Evolutionary conservation across 2,329 filamentous ascomycete genomes (phyloP).

Genomic region (Neonectria punicea): DNA sequence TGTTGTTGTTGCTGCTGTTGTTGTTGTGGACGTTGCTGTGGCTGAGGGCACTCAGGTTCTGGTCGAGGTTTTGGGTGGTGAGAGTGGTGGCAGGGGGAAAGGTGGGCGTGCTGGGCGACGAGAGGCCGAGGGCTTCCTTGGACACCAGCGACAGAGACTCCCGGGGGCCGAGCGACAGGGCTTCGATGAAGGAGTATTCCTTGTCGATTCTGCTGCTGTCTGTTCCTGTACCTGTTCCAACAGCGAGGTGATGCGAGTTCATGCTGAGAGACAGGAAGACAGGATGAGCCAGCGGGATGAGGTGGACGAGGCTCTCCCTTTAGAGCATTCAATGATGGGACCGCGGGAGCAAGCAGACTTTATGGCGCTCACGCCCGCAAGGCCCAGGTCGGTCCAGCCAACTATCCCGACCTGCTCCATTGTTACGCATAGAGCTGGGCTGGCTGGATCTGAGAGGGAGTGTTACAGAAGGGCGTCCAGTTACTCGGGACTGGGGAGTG

Average conservation of each 20-base stretch:
- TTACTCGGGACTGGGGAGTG: not conserved
- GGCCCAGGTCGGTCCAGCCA: constrained; percentile 20
- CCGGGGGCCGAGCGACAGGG: constrained; percentile 41
- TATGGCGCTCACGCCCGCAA: constrained; percentile 36
- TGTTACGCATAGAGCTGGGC: constrained; percentile 9
- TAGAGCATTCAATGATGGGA: constrained; percentile 19
- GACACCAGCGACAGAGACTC: constrained; percentile 43
- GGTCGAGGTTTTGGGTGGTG: too few species aligned
- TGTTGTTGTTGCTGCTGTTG: too few species aligned
- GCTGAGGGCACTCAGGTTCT: too few species aligned
- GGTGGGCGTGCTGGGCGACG: constrained; percentile 23
- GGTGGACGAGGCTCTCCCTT: constrained; percentile 32
- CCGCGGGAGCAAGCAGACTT: constrained; percentile 39
- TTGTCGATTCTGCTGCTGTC: constrained; percentile 34
- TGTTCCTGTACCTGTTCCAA: constrained; percentile 23
- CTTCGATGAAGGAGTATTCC: constrained; percentile 48
- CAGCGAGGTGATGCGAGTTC: constrained; percentile 35
- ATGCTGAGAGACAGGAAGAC: constrained; percentile 31
- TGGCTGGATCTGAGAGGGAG: not conserved
- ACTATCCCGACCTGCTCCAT: constrained; percentile 11
- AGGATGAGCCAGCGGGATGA: constrained; percentile 6
- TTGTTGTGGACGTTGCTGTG: too few species aligned
- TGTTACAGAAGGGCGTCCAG: too few species aligned
- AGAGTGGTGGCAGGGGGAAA: not conserved
- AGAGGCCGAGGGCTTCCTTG: constrained; percentile 42